A percentile compares a stretch with the other conserved stretches of the same genome.
Conservation (phyloP, 257 asterid species). For the Solanum clarkiae region DNA sequence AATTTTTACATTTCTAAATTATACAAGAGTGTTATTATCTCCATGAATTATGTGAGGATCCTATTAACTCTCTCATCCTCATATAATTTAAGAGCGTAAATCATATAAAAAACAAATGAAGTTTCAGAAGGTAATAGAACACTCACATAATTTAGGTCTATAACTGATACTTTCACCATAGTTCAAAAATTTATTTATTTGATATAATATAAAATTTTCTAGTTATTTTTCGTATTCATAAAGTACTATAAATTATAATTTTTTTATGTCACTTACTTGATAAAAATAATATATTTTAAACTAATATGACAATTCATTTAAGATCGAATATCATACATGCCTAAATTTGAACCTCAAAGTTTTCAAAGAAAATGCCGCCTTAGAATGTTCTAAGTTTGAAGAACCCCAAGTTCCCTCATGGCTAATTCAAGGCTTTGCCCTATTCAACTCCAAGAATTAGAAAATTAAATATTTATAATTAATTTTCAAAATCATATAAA, state of each 20-base stretch:
- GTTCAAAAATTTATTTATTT: background rate
- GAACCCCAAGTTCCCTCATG: background rate
- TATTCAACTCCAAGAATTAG: background rate
- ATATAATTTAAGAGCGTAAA: background rate
- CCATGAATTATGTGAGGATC: background rate
- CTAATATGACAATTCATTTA: background rate
- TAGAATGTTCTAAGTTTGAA: background rate
- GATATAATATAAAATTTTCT: background rate
- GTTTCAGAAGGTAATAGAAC: background rate
- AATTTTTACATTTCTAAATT: background rate
- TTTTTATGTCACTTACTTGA: background rate
- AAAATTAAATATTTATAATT: background rate
- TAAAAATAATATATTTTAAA: background rate
- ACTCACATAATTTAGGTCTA: background rate
- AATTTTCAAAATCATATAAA: background rate
- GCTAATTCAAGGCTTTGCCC: background rate
- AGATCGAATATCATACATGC: background rate
- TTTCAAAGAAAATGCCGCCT: background rate
- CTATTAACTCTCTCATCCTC: background rate
- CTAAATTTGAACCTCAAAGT: background rate
- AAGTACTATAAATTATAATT: background rate
- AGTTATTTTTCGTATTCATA: background rate
- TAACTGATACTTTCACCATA: background rate
- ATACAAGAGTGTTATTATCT: background rate
- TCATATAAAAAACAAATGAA: background rate